These are phyloP conservation scores for Clavariopsis aquatica DNA, from an alignment of 495 filamentous ascomycete species.

Conservation along the genomic window DNA sequence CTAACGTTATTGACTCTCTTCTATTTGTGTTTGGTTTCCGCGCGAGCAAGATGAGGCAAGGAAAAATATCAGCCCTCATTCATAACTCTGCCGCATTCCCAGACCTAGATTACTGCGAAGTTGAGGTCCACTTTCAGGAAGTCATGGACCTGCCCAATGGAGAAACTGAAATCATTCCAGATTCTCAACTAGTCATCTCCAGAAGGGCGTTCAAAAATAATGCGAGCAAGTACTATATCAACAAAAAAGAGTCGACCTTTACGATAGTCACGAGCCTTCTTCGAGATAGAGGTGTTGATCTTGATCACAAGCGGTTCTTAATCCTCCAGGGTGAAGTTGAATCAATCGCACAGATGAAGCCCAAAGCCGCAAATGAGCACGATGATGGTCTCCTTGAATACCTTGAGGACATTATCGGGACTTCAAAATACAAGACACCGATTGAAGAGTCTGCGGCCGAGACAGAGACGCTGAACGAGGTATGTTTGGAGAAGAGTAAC, in stretches of 20 bases:
- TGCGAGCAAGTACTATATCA: constrained; percentile 96
- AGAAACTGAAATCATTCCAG: constrained; percentile 68
- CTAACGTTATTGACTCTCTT: constrained; percentile 96
- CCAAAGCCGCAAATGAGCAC: constrained; percentile 90
- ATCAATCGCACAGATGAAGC: constrained; percentile 98
- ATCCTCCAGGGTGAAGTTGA: constrained; percentile 98
- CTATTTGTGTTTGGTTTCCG: constrained; percentile 98
- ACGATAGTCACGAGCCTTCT: constrained; percentile 87
- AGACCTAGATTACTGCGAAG: constrained; percentile 85
- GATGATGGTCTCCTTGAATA: constrained; percentile 97
- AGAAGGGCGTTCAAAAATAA: constrained; percentile 97
- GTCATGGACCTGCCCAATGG: constrained; percentile 84
- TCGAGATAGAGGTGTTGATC: constrained; percentile 82
- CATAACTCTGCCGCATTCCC: constrained; percentile 90
- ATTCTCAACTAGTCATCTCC: constrained; percentile 83
- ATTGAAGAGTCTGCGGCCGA: constrained; percentile 91
- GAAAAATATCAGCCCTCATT: constrained; percentile 95
- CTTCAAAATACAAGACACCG: constrained; percentile 93
- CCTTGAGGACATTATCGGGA: constrained; percentile 97
- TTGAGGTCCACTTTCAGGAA: constrained; percentile 93
- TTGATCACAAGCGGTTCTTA: constrained; percentile 97
- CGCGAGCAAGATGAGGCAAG: constrained; percentile 98
- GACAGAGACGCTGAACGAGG: constrained; percentile 88
- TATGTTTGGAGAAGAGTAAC: constrained; percentile 89
- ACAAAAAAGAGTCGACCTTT: constrained; percentile 83